Base-by-base conservation (phyloP, 257 asterid genomes). In the Rauvolfia tetraphylla region DNA sequence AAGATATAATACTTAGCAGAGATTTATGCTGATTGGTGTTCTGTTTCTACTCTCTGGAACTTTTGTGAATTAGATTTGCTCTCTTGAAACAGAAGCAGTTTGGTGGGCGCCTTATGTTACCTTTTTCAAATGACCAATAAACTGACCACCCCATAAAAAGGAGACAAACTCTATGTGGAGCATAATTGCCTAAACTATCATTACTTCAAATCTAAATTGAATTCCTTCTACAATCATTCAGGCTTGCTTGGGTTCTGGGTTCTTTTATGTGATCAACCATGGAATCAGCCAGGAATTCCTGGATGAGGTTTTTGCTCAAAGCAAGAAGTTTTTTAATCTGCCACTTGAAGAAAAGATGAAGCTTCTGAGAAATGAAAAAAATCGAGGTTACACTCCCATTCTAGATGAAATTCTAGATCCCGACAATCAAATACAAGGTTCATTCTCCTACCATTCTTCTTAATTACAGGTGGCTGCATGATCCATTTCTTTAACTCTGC, bases 171-270 rank as follows among this genome's bases (percentile, higher is more conserved):
- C n/a, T n/a, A n/a, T n/a, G n/a, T n/a, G n/a, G n/a, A n/a, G n/a
- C n/a, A 61, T 29, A 59, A 13, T 61, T 12, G 39, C 38, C 18
- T 61, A 17, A 15, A 20, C 4, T 11, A 3, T 33, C 42, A 1
- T 36, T 22, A 25, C 36, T 6, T 38, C 29, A 18, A 65, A 23
- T 38, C 49, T 38, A 67, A 38, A 59, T 33, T 68, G 73, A n/a
- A 70, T 63, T n/a, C 71, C 49, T 68, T 72, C 41, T 56, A 14
- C 70, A 41, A 72, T 48, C 38, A 8, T 34, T 78, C 74, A 95
- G 99, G 96, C 98, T 62, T 91, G 98, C 89, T 78, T 89, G 61
- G 97, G 90, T 83, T 90, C 94, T 61, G 96, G 99, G 31, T 92
- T 95, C 89, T 95, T 95, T 85, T 91, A 89, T 86, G 88, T 92